phyloP scores from a whole-genome alignment of 139 green algal species.

The Pseudopediastrum boryanum region DNA sequence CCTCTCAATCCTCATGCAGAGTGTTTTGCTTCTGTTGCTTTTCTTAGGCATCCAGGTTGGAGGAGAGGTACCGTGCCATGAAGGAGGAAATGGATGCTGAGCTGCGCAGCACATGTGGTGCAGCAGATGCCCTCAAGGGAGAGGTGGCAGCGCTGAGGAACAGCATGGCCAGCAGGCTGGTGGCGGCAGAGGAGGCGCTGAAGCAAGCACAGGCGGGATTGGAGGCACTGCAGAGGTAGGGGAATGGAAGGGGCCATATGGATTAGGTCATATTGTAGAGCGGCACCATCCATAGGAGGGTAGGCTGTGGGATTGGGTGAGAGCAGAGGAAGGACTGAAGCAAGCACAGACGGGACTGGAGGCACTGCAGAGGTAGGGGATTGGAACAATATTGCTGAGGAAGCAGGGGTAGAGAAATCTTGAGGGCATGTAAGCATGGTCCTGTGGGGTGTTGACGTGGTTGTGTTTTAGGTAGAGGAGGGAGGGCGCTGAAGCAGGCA shows the following conservation, averaged over 20 bases:
- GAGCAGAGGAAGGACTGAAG: too few relatives aligned
- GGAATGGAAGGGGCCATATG: not conserved
- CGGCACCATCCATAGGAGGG: not conserved
- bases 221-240: conserved; percentile 24
- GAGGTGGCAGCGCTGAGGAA: conserved; percentile 33
- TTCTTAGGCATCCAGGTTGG: not conserved
- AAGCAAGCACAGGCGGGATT: conserved; percentile 17
- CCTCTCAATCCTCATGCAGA: not conserved
- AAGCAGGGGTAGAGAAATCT: too few relatives aligned
- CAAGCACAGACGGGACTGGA: not conserved
- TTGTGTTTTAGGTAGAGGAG: too few relatives aligned
- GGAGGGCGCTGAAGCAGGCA: conserved; percentile 16
- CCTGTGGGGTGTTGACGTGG: too few relatives aligned
- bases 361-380: not conserved
- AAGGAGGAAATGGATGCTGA: conserved; percentile 35
- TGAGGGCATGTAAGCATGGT: too few relatives aligned
- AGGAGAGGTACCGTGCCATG: conserved; percentile 30
- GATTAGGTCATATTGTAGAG: not conserved
- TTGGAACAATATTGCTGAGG: not conserved
- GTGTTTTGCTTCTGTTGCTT: not conserved
- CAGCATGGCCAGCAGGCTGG: conserved; percentile 2
- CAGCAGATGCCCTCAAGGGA: not conserved
- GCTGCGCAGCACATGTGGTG: not conserved
- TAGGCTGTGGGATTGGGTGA: not conserved
- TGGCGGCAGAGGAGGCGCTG: conserved; percentile 30